phyloP scores from a whole-genome alignment of 1,139 yeast species.

The Chernovozyma aurita region DNA sequence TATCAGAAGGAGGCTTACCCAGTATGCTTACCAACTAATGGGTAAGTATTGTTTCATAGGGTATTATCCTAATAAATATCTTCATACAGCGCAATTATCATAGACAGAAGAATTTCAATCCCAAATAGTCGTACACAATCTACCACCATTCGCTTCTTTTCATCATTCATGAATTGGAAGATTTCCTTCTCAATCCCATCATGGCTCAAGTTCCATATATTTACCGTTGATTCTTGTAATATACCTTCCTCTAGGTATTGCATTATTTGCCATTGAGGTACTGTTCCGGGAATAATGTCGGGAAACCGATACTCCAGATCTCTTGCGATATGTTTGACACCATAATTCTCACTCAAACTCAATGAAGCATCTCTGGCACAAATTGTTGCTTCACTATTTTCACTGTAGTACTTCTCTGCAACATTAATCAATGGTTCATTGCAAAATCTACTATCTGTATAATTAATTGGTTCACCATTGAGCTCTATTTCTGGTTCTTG shows the following conservation, averaged over 20 bases:
- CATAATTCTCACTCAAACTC: not conserved
- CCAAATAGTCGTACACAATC: conserved; percentile 44
- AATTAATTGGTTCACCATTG: conserved; percentile 15
- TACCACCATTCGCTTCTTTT: conserved; percentile 25
- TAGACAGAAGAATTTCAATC: conserved; percentile 11
- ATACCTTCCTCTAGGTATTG: not conserved
- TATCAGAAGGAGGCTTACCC: too few relatives aligned
- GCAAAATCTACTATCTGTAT: conserved; percentile 10
- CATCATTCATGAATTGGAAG: conserved; percentile 17
- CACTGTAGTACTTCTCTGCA: conserved; percentile 29
- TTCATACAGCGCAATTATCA: too few relatives aligned
- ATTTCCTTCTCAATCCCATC: not conserved
- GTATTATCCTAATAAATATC: too few relatives aligned
- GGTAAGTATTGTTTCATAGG: too few relatives aligned
- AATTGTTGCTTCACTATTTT: not conserved
- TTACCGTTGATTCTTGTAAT: not conserved
- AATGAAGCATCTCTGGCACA: not conserved
- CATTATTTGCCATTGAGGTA: not conserved
- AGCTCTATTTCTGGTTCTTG: not conserved
- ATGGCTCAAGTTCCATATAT: not conserved
- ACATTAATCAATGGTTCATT: conserved; percentile 19
- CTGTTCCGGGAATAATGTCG: not conserved
- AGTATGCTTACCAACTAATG: too few relatives aligned
- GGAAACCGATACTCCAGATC: not conserved
- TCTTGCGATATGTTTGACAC: not conserved